These are phyloP conservation scores for Dactylellina sp. DNA, from an alignment of 2,329 filamentous ascomycete genomes.

Conservation along the genomic window DNA sequence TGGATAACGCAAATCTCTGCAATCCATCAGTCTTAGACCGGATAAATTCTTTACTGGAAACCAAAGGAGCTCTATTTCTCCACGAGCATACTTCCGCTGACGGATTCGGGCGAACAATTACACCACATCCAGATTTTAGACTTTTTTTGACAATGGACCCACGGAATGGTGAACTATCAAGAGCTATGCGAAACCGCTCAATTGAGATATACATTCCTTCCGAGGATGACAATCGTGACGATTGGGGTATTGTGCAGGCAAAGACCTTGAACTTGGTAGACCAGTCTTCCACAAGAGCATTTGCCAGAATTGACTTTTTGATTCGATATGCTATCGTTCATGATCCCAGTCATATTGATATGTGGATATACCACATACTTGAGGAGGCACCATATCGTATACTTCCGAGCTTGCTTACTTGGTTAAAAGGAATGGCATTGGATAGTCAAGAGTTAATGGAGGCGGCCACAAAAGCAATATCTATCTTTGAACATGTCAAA, in stretches of 20 bases:
- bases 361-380: conserved; percentile 42
- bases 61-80: conserved; percentile 85
- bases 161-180: conserved; percentile 88
- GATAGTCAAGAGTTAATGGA: not conserved
- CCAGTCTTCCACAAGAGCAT: conserved; percentile 31
- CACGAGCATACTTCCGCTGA: conserved; percentile 90
- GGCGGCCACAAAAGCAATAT: conserved; percentile 3
- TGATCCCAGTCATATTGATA: conserved; percentile 20
- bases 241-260: conserved; percentile 18
- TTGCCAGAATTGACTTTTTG: conserved; percentile 36
- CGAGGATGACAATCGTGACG: conserved; percentile 45
- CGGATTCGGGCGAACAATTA: conserved; percentile 82
- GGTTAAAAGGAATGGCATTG: conserved; percentile 17
- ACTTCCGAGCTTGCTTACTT: conserved; percentile 6
- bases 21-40: conserved; percentile 93
- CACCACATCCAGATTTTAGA: conserved; percentile 85
- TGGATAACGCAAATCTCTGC: conserved; percentile 98
- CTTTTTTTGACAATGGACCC: conserved; percentile 95
- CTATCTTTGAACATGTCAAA: conserved; percentile 28
- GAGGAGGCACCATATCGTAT: conserved; percentile 22
- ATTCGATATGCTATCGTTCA: conserved; percentile 10
- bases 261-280: conserved; percentile 42
- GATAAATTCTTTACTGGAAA: conserved; percentile 92
- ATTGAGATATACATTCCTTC: conserved; percentile 77
- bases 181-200: conserved; percentile 95